Base-by-base conservation (phyloP, 1,139 yeast species). In the Sugiyamaella xylanicola region DNA sequence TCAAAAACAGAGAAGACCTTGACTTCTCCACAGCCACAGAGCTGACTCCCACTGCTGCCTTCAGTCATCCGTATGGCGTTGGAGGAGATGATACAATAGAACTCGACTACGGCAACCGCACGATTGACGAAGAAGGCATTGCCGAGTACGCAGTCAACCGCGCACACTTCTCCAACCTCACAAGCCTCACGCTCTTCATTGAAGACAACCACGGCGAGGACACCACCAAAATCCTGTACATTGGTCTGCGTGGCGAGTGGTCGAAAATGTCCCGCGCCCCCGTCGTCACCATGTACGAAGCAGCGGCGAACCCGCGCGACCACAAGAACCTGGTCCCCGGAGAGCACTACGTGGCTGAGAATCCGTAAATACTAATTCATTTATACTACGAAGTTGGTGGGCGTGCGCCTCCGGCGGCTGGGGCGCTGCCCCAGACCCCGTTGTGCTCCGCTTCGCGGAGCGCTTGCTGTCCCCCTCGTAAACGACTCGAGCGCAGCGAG, bases 271-370 rank as follows among this genome's bases (percentile, higher is more conserved):
- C 76, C 51, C 81, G 78, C 63, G 89, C 82, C 57, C 96, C 96
- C 0, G 84, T 88, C 17, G 79, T 86, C 19, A 78, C 96, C 0
- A 67, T 87, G 25, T 92, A 92, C 70, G 98, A 92, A 70, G 83
- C 91, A 59, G 96, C 97, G 1, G 95, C 98, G 4, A 91, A 91
- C 67, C 97, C 97, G 0, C 83, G 86, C 2, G 97, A 92, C 68
- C 97, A 92, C 71, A 84, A 85, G 66, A 81, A 77, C 60, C 55
- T 79, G 61, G 71, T 63, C 73, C 82, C 62, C 20, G 68, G 65
- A 2, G 72, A 65, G 51, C 48, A 59, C 21, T 55, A 55, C 37
- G 53, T 55, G 15, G 11, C 57, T n/a, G 57, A 55, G 37, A 55
- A 55, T 25, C 57, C 55, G 48, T 56, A 50, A 13, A 48, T 3